Base-by-base conservation (phyloP, 495 filamentous ascomycete genomes). In the Acidiella bohemica region DNA sequence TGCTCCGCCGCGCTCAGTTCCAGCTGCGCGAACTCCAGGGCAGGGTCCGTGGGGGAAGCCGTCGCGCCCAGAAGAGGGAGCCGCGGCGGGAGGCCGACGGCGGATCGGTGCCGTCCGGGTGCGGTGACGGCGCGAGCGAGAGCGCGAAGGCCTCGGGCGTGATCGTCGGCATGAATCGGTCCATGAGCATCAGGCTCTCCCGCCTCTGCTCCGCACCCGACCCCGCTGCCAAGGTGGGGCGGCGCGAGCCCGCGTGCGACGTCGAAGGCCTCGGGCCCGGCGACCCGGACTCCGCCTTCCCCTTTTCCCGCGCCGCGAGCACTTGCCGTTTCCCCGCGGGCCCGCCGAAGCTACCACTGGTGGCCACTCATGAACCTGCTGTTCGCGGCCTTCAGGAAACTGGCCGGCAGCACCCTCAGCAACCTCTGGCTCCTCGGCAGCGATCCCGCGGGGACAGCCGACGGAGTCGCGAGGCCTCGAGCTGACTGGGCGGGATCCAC, bases 401-500 rank as follows among this genome's bases (percentile, higher is more conserved):
- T 84, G 0, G 92, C 88, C 5, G 90, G 90, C 1, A 99, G 72
- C 0, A 84, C 83, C 16, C 92, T 76, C 7, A 99, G 73, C 48
- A 99, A 86, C 31, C 82, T 73, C 53, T 96, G 92, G 4, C 84
- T 80, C 29, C 88, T 88, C 8, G 90, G 92, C 31, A 99, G 78
- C 7, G 84, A 80, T 49, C 80, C 86, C 1, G 72, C 76, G 0
- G 84, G 85, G 0, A 81, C 75, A 8, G 80, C 63, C 9, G 79
- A 75, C 46, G 82, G 74, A 13, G 80, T 73, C n/a, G 79, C 69
- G 63, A 58, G 34, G 92, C 79, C 25, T 77, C 86, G 67, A 96
- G 81, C 53, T 99, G 90, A n/a, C 84, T 93, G 0, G 90, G 90
- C 1, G 90, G 90, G 28, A 99, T 96, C 92, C 90, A 99, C 0